Evolutionary conservation across 768 basidiomycete species (phyloP).

Genomic region (Leucosporidium yakuticum): DNA sequence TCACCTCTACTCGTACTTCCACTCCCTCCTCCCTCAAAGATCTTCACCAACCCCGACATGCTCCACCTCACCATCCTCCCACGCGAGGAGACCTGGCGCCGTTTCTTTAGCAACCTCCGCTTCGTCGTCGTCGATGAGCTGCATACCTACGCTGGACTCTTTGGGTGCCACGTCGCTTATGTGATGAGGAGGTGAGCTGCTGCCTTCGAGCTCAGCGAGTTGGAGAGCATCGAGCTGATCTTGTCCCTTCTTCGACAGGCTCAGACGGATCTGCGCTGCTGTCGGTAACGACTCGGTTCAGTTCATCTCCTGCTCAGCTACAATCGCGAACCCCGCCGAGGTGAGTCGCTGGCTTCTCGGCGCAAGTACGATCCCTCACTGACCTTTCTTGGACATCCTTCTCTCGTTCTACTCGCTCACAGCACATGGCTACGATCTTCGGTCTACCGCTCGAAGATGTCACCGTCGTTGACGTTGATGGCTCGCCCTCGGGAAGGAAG

Average conservation of each 20-base stretch:
- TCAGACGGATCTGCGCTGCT: slow-evolving; percentile 34
- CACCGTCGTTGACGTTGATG: slow-evolving; percentile 67
- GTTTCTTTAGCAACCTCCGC: slow-evolving; percentile 72
- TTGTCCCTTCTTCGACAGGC: neutral
- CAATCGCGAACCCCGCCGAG: slow-evolving; percentile 63
- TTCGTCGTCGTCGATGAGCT: slow-evolving; percentile 69
- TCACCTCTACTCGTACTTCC: no score
- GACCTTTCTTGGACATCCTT: no score
- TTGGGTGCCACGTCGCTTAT: slow-evolving; percentile 79
- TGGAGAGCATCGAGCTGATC: neutral
- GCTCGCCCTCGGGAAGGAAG: slow-evolving; percentile 72
- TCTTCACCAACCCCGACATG: slow-evolving; percentile 88
- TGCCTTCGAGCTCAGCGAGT: slow-evolving; percentile 48
- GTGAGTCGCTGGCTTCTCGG: slow-evolving; percentile 15
- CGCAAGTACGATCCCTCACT: neutral
- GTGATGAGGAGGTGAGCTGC: slow-evolving; percentile 72
- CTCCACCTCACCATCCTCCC: slow-evolving; percentile 79
- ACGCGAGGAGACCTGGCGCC: slow-evolving; percentile 75
- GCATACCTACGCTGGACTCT: slow-evolving; percentile 73
- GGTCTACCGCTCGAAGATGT: slow-evolving; percentile 56
- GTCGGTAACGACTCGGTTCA: slow-evolving; percentile 36
- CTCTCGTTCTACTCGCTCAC: neutral
- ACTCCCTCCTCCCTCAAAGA: slow-evolving; percentile 36
- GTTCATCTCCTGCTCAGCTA: slow-evolving; percentile 84
- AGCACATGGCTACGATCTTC: slow-evolving; percentile 72